Evolutionary conservation across 257 asterid genomes (phyloP), one percentile per base, ranked within the genome.

Genomic region (Fraxinus anomala): DNA sequence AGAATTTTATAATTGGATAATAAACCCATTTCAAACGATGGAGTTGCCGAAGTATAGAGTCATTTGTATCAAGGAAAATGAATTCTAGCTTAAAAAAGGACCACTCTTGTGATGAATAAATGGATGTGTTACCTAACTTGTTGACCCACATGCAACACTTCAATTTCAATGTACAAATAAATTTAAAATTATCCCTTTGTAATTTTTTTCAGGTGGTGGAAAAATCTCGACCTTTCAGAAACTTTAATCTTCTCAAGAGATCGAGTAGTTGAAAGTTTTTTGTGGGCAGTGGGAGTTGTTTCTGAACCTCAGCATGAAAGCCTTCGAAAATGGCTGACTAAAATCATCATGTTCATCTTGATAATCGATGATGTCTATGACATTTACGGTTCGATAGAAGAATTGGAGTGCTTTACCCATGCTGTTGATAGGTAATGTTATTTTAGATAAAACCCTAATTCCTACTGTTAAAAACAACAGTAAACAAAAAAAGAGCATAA

Each of bases 341-440:
- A 91, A 81, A 85, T 82, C 56, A 82, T 87, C 3, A 33, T 81
- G 36, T 69, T 89, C 73, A 40, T 89, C 0, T 54, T 87, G 5
- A 79, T 91, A 28, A 77, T 89, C 21, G 97, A 91, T 78, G 97
- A 90, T 76, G 76, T 91, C 3, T 91, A 87, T 28, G 97, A 91
- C 79, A 81, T 87, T 51, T 91, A 91, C 49, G 96, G 90, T 67
- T 79, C 91, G 2, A 63, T 44, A 30, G 71, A 82, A 13, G 91
- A 89, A n/a, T 17, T 91, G 19, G 74, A 85, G 24, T 86, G 79
- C 34, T 87, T 91, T 80, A 85, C 96, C 8, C 30, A 16, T 34
- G 91, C 92, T 16, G 84, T 89, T 4, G 77, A 86, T 51, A 83
- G 84, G 96, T 80, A 14, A 76, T 80, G 0, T 16, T 34, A 21